Evolutionary conservation across 345 rosid genomes (phyloP).

Genomic region (Populus ilicifolia): DNA sequence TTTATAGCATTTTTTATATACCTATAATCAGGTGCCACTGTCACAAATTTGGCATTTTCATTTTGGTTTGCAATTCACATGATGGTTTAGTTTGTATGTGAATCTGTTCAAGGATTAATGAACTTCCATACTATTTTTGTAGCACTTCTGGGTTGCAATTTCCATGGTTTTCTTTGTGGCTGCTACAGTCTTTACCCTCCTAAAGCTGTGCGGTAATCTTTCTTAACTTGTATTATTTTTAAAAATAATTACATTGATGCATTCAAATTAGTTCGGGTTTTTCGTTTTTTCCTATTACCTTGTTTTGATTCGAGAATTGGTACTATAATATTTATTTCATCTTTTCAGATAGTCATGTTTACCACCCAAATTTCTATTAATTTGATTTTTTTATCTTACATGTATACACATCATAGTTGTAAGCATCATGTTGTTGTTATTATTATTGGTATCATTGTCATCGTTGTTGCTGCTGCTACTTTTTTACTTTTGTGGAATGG

Average conservation of each 20-base stretch:
- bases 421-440: no score
- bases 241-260: not conserved
- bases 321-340: not conserved
- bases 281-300: not conserved
- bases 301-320: not conserved
- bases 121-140: slow-evolving; percentile 19
- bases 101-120: slow-evolving; percentile 1
- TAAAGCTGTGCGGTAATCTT: slow-evolving; percentile 79
- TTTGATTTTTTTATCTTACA: not conserved
- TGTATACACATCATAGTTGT: not conserved
- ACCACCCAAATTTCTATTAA: not conserved
- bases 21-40: not conserved
- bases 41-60: not conserved
- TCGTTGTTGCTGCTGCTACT: not conserved
- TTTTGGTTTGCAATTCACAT: not conserved
- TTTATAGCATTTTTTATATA: not conserved
- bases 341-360: not conserved
- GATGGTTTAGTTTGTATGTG: not conserved
- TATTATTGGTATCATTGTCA: no score
- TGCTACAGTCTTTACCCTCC: slow-evolving; percentile 82
- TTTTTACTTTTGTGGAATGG: not conserved
- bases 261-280: slow-evolving; percentile 1
- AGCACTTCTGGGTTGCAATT: slow-evolving; percentile 98
- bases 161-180: slow-evolving; percentile 95
- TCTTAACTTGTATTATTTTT: not conserved